A percentile compares a stretch with the other conserved stretches of the same genome.
Conservation (phyloP, 139 green algal genomes). For the Spirogloea muscicola region DNA sequence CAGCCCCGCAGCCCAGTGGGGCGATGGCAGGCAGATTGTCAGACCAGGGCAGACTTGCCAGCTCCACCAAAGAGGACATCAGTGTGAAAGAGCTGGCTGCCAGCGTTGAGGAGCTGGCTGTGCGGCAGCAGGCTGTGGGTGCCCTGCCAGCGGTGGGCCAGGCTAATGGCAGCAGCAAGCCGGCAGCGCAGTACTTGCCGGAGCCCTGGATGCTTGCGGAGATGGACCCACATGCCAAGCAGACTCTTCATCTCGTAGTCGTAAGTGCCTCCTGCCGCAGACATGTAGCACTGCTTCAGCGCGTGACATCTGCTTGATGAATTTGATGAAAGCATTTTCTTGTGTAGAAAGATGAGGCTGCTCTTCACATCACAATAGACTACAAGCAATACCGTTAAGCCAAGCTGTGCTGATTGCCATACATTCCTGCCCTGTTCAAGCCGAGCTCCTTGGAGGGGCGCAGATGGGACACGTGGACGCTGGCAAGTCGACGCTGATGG, state of each 20-base stretch:
- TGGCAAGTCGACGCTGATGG: conserved; percentile 69
- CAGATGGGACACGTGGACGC: conserved; percentile 91
- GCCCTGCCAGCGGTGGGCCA: not conserved
- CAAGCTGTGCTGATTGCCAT: too few species aligned
- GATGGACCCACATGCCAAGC: not conserved
- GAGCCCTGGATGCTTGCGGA: conserved; percentile 19
- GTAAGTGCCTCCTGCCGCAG: not conserved
- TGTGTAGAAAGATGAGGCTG: not conserved
- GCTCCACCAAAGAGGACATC: not conserved
- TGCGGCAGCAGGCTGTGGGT: not conserved
- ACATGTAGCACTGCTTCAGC: not conserved
- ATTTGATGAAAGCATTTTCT: not conserved
- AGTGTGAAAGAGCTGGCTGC: not conserved
- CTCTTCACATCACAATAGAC: not conserved
- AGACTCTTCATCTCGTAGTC: conserved; percentile 26
- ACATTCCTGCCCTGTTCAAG: too few species aligned
- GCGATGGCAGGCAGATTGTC: too few species aligned
- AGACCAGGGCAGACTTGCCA: not conserved
- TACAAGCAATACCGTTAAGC: too few species aligned
- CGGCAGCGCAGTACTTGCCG: conserved; percentile 1
- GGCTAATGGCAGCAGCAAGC: not conserved
- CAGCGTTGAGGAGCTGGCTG: not conserved
- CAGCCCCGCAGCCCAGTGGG: too few species aligned
- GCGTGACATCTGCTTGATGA: not conserved
- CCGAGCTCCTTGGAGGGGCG: too few species aligned